Conservation (phyloP, 2,329 filamentous ascomycete genomes). For the Hypoxylon sp. region DNA sequence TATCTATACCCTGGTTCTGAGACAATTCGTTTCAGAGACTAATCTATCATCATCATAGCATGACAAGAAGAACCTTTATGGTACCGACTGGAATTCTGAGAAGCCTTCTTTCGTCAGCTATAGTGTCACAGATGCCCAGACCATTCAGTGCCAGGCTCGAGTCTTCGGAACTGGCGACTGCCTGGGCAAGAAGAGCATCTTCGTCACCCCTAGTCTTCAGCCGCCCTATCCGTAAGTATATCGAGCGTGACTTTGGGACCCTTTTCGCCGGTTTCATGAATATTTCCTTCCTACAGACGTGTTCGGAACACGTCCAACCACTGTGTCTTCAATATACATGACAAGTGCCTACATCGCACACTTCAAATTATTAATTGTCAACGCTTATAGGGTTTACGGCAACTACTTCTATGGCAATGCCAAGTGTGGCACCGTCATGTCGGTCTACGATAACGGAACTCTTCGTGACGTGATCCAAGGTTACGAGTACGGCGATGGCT, state of each 20-base stretch:
- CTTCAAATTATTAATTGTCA: background rate
- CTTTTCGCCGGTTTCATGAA: background rate
- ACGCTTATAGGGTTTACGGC: constrained; percentile 47
- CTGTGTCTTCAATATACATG: background rate
- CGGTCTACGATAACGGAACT: constrained; percentile 59
- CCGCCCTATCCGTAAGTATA: constrained; percentile 44
- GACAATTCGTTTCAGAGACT: background rate
- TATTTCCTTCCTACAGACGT: background rate
- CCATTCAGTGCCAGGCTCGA: constrained; percentile 43
- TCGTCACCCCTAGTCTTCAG: constrained; percentile 43
- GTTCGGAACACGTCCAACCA: background rate
- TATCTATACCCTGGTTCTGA: background rate
- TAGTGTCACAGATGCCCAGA: constrained; percentile 44
- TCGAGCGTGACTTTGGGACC: background rate
- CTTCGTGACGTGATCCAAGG: constrained; percentile 61
- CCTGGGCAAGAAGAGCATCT: constrained; percentile 47
- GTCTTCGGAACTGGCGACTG: constrained; percentile 43
- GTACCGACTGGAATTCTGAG: constrained; percentile 47
- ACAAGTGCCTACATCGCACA: background rate
- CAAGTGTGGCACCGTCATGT: constrained; percentile 56
- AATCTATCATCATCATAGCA: constrained; percentile 44
- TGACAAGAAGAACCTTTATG: constrained; percentile 54
- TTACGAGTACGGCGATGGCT: constrained; percentile 61
- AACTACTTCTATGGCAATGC: constrained; percentile 50
- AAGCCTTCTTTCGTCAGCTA: constrained; percentile 51